Base-by-base conservation (phyloP, 495 filamentous ascomycete genomes). In the Penicillium subrubescens region DNA sequence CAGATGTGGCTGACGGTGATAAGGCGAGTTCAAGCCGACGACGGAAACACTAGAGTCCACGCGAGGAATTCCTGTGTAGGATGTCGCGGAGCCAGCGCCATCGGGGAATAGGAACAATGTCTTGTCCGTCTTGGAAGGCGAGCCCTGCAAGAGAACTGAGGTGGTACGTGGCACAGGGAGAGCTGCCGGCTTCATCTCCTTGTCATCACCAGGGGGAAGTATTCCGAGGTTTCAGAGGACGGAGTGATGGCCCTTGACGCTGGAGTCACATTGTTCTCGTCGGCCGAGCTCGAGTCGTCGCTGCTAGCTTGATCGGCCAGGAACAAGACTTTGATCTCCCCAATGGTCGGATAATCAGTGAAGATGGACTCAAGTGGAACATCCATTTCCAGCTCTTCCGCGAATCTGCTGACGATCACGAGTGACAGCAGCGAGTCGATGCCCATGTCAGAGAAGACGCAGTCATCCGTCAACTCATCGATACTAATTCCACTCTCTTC, bases 41-140 rank as follows among this genome's bases (percentile, higher is more conserved):
- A 60, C 12, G 12, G 34, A 19, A 15, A 51, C n/a, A 2, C 39
- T 39, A 5, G 33, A n/a, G 14, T 39, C 23, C 4, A 60, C 14
- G 1, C 7, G 12, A 19, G 54, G 61, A 27, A 63, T 27, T 2
- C 34, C 17, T 2, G 44, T 35, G 44, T 58, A 63, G 2, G 41
- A 34, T 2, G 51, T 52, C 29, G 44, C 34, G 0, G 54, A 51
- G 6, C 61, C 54, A 10, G 61, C 23, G 10, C 55, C 61, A 43
- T 63, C 61, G n/a, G 61, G 31, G 31, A 63, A 44, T 15, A 63
- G 39, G 44, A 51, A 63, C 17, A 63, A 12, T 10, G 54, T 35
- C 51, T 33, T 44, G 5, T 37, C 27, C 8, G 17, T 57, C 25
- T 35, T 34, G 0, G 37, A 21, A 0, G 35, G 35, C 8, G 23